Conservation (phyloP, 768 basidiomycete genomes). For the Leucocoprinus sp. region DNA sequence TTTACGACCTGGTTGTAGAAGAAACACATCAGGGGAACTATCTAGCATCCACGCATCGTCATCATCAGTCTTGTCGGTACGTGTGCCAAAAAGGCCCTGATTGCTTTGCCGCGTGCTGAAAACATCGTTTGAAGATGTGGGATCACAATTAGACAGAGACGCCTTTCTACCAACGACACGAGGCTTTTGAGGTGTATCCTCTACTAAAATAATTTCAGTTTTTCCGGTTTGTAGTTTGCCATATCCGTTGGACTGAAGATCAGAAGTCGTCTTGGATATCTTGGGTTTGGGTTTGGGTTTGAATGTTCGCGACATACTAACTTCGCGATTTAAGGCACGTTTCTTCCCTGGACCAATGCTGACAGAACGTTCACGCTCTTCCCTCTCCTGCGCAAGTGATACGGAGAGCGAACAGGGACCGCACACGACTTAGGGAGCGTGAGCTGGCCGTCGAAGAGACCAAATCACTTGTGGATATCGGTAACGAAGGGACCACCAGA, state of each 20-base stretch:
- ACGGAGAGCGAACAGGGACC: conserved; percentile 60
- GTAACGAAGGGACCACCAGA: conserved; percentile 2
- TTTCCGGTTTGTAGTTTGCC: not conserved
- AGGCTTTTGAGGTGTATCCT: conserved; percentile 16
- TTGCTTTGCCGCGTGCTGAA: conserved; percentile 3
- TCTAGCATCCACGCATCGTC: conserved; percentile 16
- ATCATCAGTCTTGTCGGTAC: conserved; percentile 11
- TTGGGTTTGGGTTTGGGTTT: conserved; percentile 33
- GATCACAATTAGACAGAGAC: conserved; percentile 9
- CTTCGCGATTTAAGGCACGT: conserved; percentile 54
- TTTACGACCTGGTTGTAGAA: conserved; percentile 10
- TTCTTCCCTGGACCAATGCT: conserved; percentile 33
- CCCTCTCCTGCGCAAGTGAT: conserved; percentile 59
- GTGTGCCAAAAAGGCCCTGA: conserved; percentile 3
- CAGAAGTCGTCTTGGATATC: not conserved
- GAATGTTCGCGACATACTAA: conserved; percentile 72
- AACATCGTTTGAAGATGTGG: not conserved
- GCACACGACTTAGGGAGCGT: conserved; percentile 27
- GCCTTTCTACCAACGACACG: conserved; percentile 17
- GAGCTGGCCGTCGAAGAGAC: conserved; percentile 11
- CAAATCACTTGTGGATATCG: conserved; percentile 19
- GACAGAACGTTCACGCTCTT: conserved; percentile 30
- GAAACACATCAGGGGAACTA: conserved; percentile 14
- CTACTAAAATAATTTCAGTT: conserved; percentile 12
- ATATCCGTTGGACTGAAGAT: conserved; percentile 1